Percentiles rank a stretch among this genome's conserved stretches.
These are phyloP conservation scores for Mucor lusitanicus DNA, from an alignment of 371 early-diverging fungal species.

Conservation along the genomic window DNA sequence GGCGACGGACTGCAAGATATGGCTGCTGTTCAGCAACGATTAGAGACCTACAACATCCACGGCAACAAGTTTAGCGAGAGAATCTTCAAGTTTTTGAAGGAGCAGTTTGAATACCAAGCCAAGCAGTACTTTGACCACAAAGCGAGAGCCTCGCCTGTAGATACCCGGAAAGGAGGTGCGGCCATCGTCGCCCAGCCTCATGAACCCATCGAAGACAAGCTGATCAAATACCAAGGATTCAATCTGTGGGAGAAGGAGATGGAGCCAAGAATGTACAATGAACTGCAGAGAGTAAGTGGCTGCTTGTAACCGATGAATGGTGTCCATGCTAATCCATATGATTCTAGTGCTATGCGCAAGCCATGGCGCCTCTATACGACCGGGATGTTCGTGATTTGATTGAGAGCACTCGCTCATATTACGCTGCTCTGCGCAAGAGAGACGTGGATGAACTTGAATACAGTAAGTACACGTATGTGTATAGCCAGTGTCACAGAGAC, in stretches of 20 bases:
- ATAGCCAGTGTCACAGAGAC: not conserved
- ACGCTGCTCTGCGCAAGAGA: slow-evolving; percentile 40
- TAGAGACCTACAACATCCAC: slow-evolving; percentile 77
- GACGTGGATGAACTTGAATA: slow-evolving; percentile 52
- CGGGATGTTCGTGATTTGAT: slow-evolving; percentile 51
- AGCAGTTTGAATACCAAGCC: slow-evolving; percentile 65
- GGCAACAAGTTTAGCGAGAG: slow-evolving; percentile 80
- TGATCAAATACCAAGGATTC: slow-evolving; percentile 83
- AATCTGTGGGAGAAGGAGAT: slow-evolving; percentile 91
- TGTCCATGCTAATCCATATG: not conserved
- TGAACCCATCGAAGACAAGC: slow-evolving; percentile 71
- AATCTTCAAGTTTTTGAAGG: slow-evolving; percentile 75
- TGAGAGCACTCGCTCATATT: slow-evolving; percentile 37
- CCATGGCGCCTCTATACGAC: slow-evolving; percentile 50
- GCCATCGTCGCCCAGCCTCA: slow-evolving; percentile 57
- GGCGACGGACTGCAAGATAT: slow-evolving; percentile 75
- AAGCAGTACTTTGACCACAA: slow-evolving; percentile 59
- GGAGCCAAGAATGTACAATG: slow-evolving; percentile 84
- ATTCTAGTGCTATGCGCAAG: slow-evolving; percentile 46
- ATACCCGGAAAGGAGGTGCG: slow-evolving; percentile 34
- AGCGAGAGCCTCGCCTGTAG: slow-evolving; percentile 44
- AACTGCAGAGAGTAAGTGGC: slow-evolving; percentile 74
- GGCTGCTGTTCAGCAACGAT: slow-evolving; percentile 77
- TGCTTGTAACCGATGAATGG: too few relatives aligned
- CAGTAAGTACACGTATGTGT: slow-evolving; percentile 23